Conservation (phyloP, 768 basidiomycete species). For the Mycena alexandri region DNA sequence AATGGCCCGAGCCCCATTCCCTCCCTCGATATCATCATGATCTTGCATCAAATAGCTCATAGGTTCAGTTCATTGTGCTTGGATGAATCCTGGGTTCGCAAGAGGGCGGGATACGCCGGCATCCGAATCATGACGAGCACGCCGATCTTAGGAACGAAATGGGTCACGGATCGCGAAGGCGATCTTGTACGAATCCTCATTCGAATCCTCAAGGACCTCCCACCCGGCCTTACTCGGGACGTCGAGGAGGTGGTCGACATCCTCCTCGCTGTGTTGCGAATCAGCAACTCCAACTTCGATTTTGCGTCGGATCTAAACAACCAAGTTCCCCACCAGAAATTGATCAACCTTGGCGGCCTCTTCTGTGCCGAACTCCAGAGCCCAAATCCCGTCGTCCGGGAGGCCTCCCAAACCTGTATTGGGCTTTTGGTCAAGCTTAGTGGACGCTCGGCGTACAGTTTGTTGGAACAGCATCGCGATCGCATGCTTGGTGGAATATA, state of each 20-base stretch:
- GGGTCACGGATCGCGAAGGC: constrained; percentile 88
- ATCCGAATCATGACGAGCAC: constrained; percentile 84
- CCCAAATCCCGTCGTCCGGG: constrained; percentile 86
- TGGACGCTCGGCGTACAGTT: constrained; percentile 76
- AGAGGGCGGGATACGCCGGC: constrained; percentile 90
- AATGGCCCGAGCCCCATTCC: constrained; percentile 60
- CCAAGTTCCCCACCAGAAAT: constrained; percentile 61
- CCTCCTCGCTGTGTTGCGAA: constrained; percentile 74
- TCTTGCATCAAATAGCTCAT: constrained; percentile 85
- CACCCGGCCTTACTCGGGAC: constrained; percentile 87
- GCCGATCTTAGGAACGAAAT: constrained; percentile 77
- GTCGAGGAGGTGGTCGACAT: constrained; percentile 84
- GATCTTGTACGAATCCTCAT: constrained; percentile 92
- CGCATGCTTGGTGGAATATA: constrained; percentile 91
- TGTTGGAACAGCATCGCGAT: constrained; percentile 89
- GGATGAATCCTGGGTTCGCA: constrained; percentile 91
- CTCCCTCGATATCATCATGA: constrained; percentile 68
- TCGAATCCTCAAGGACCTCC: constrained; percentile 94
- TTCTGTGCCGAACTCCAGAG: constrained; percentile 92
- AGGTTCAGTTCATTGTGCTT: constrained; percentile 90
- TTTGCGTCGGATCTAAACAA: constrained; percentile 57
- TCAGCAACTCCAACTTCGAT: constrained; percentile 67
- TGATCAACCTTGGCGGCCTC: constrained; percentile 81
- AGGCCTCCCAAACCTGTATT: constrained; percentile 86
- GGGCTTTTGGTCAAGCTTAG: constrained; percentile 81